Evolutionary conservation across 306 rosid species (phyloP).

Genomic region (Rosa rugosa): DNA sequence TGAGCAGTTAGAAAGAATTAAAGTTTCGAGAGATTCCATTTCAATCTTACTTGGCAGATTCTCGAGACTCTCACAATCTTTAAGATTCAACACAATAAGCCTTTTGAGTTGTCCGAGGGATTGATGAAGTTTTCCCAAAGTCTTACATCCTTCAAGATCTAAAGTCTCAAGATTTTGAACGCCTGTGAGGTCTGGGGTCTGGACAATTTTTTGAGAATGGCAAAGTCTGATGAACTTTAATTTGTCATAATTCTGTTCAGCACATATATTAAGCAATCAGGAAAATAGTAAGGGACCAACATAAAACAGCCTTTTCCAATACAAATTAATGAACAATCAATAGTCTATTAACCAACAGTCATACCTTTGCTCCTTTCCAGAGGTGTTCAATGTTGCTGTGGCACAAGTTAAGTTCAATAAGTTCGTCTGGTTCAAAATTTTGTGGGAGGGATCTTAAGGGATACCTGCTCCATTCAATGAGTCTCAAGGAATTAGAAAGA

Average conservation of each 20-base stretch:
- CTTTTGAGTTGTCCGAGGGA: background rate
- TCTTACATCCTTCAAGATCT: background rate
- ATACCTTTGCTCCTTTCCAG: no score
- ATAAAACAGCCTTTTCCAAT: no score
- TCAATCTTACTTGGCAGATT: background rate
- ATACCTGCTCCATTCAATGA: no score
- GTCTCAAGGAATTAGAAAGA: no score
- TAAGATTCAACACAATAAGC: background rate
- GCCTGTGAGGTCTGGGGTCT: background rate
- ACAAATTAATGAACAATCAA: no score
- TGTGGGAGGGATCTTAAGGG: no score
- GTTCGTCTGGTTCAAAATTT: no score
- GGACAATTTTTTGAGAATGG: background rate
- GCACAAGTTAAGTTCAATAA: no score
- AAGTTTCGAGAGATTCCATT: background rate
- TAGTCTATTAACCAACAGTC: no score
- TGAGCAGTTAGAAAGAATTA: background rate
- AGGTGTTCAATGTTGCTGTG: no score
- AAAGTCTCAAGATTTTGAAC: background rate
- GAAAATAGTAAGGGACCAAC: no score
- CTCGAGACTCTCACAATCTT: background rate
- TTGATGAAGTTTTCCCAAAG: background rate
- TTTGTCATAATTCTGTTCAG: background rate
- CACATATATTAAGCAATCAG: no score
- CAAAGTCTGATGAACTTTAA: background rate